Percentiles rank a stretch among this genome's conserved stretches.
Conservation (phyloP, 2,329 filamentous ascomycete genomes). For the Pseudogymnoascus sp. region DNA sequence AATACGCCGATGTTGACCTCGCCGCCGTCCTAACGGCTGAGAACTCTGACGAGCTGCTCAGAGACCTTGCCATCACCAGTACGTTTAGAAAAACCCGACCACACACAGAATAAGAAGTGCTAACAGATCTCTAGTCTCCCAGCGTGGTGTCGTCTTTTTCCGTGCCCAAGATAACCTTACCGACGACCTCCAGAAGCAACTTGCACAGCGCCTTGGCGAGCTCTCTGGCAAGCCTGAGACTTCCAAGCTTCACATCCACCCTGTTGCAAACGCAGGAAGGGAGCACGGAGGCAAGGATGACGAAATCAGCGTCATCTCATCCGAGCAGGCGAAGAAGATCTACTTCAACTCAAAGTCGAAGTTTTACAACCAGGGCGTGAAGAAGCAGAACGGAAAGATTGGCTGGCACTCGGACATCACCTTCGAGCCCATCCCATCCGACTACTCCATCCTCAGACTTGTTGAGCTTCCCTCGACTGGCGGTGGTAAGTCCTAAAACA, state of each 20-base stretch:
- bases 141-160: constrained; percentile 66
- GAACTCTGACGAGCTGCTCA: constrained; percentile 42
- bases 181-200: constrained; percentile 59
- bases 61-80: constrained; percentile 44
- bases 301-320: constrained; percentile 60
- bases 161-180: constrained; percentile 55
- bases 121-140: constrained; percentile 46
- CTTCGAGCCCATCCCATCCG: constrained; percentile 57
- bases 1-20: constrained; percentile 38
- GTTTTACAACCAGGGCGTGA: constrained; percentile 33
- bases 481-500: constrained; percentile 29
- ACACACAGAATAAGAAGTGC: neutral
- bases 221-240: constrained; percentile 50
- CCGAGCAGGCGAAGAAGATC: constrained; percentile 46
- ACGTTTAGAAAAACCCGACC: constrained; percentile 15
- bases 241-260: constrained; percentile 55
- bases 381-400: constrained; percentile 41
- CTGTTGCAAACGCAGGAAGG: constrained; percentile 47
- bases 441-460: constrained; percentile 47
- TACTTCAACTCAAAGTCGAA: constrained; percentile 32
- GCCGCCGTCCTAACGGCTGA: constrained; percentile 42
- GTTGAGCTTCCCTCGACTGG: constrained; percentile 28
- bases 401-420: constrained; percentile 60
- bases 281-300: constrained; percentile 50
- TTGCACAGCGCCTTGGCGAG: constrained; percentile 55